Percentiles rank a stretch among this genome's conserved stretches.
These are phyloP conservation scores for Copromyces sp. DNA, from an alignment of 495 filamentous ascomycete species.

Conservation along the genomic window DNA sequence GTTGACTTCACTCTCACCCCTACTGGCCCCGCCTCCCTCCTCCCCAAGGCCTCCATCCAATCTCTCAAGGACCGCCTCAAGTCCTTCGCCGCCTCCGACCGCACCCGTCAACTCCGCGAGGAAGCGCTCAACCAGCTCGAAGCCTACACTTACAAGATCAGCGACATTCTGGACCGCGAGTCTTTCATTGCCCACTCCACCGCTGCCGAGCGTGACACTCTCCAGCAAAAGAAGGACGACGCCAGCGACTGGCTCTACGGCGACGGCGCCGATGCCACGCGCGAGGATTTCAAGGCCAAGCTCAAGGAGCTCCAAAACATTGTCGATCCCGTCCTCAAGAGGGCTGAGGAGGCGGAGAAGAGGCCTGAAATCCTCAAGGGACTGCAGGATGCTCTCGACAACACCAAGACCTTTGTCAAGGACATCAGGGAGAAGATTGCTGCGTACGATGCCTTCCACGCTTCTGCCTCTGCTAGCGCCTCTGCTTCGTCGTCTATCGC, in stretches of 20 bases:
- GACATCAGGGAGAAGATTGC: conserved; percentile 41
- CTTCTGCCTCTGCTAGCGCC: conserved; percentile 32
- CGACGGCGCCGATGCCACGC: conserved; percentile 65
- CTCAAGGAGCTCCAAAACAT: conserved; percentile 63
- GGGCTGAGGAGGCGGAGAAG: conserved; percentile 55
- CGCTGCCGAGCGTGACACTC: conserved; percentile 44
- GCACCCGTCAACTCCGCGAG: conserved; percentile 63
- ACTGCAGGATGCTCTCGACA: conserved; percentile 51
- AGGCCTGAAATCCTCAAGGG: conserved; percentile 55
- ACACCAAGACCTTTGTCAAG: conserved; percentile 39
- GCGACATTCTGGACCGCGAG: conserved; percentile 68
- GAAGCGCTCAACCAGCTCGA: conserved; percentile 89
- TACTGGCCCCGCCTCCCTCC: conserved; percentile 48
- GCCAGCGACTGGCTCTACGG: conserved; percentile 86
- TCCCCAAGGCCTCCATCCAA: conserved; percentile 47
- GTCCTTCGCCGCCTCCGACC: conserved; percentile 77
- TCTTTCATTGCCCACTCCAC: conserved; percentile 63
- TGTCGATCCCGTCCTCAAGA: conserved; percentile 55
- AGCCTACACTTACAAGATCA: conserved; percentile 80
- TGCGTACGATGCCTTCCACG: conserved; percentile 37
- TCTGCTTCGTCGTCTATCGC: conserved; percentile 13
- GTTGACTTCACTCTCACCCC: conserved; percentile 52
- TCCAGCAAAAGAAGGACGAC: conserved; percentile 54
- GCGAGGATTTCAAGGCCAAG: conserved; percentile 57
- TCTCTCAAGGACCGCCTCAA: conserved; percentile 62